Evolutionary conservation across 106 monocot genomes (phyloP), one percentile per base, ranked within the genome.

Genomic region (Narthecium ossifragum): DNA sequence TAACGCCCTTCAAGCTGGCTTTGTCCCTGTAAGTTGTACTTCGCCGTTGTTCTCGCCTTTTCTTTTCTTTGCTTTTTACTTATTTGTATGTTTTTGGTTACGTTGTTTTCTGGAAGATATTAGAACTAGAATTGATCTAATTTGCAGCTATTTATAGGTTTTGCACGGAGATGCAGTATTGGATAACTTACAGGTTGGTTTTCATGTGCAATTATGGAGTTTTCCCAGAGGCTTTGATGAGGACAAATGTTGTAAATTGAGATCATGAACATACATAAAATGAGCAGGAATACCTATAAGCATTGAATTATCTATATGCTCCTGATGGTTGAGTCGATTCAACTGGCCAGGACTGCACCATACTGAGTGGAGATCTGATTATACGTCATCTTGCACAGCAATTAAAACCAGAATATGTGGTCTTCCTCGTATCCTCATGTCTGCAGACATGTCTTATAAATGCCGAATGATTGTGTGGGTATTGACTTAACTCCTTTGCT

Each of bases 21-120:
- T 96, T 78, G 73, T 96, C 32, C 96, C 96, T 60, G 96, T 96
- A 84, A 86, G 90, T 76, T 61, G n/a, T n/a, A n/a, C n/a, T n/a
- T n/a, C n/a, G n/a, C 24, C 22, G 11, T 8, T 25, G 53, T 10
- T 53, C 8, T 33, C 55, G 1, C 43, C 11, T 43, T 43, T 43
- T 43, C 43, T 43, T 43, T 13, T 0, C 10, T 46, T 10, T 20
- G 21, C 40, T 49, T 49, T 49, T 25, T 1, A 1, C 22, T 8
- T 22, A 24, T 49, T 9, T 49, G 49, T 6, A 49, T 22, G 18
- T 2, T 57, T 24, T 54, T 31, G 13, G 4, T 23, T 0, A 9
- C 26, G 1, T 20, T 21, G 40, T 39, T 20, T 34, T 33, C 10
- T 26, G 54, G 23, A 26, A 33, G n/a, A 8, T 38, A 25, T 27